Percentiles rank a stretch among this genome's conserved stretches.
These are phyloP conservation scores for Graphilbum fragrans DNA, from an alignment of 2,329 filamentous ascomycete genomes.

Conservation along the genomic window DNA sequence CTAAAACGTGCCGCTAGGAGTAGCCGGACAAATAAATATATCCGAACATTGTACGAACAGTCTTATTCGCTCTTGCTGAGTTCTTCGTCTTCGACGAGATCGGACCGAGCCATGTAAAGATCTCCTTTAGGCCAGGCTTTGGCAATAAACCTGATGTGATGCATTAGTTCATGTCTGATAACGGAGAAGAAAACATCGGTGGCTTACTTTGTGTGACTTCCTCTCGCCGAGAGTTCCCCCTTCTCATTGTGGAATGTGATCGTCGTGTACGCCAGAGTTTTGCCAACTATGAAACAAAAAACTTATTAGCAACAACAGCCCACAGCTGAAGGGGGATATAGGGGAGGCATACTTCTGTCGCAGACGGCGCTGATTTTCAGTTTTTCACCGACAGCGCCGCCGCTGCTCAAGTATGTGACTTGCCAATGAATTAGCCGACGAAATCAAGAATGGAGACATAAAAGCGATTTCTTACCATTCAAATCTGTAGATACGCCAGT, in stretches of 20 bases:
- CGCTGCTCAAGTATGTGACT: constrained; percentile 53
- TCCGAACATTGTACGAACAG: too few species aligned
- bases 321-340: background rate
- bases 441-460: background rate
- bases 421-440: background rate
- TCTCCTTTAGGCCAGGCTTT: constrained; percentile 14
- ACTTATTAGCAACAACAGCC: background rate
- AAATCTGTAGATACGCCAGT: constrained; percentile 55
- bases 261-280: constrained; percentile 48
- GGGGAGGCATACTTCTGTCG: constrained; percentile 40
- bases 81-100: constrained; percentile 12
- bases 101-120: constrained; percentile 9
- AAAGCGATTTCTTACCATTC: constrained; percentile 44
- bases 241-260: constrained; percentile 46
- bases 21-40: too few species aligned
- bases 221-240: constrained; percentile 47
- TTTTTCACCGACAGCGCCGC: constrained; percentile 43
- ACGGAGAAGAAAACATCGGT: constrained; percentile 5
- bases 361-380: constrained; percentile 44
- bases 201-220: constrained; percentile 53
- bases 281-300: constrained; percentile 36
- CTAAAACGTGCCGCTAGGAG: too few species aligned
- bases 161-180: background rate
- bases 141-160: constrained; percentile 12
- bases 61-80: constrained; percentile 2